Percentiles rank a stretch among this genome's conserved stretches.
Conservation (phyloP, 1,284 basidiomycete species). For the Rugosomyces carneus region DNA sequence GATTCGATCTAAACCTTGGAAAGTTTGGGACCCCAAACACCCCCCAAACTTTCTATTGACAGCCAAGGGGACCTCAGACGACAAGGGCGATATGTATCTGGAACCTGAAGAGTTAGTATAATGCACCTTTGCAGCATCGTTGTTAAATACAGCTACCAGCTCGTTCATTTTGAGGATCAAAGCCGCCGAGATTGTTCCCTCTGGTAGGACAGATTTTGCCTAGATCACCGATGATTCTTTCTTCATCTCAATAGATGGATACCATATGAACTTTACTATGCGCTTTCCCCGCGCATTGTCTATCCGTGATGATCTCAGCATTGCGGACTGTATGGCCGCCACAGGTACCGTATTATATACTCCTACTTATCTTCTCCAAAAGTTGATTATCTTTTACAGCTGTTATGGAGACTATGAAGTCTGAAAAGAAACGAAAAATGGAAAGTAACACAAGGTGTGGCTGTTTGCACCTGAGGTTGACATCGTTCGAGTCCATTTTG, state of each 20-base stretch:
- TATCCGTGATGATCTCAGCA: conserved; percentile 69
- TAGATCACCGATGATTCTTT: not conserved
- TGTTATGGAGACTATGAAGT: conserved; percentile 48
- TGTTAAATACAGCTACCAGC: conserved; percentile 30
- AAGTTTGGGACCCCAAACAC: conserved; percentile 58
- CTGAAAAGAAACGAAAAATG: conserved; percentile 68
- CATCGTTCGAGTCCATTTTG: conserved; percentile 1
- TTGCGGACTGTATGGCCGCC: conserved; percentile 65
- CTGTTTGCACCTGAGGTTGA: not conserved
- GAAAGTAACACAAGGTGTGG: conserved; percentile 48
- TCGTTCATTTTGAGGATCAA: conserved; percentile 88
- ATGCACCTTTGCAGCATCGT: not conserved
- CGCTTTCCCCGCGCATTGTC: conserved; percentile 81
- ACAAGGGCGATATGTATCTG: conserved; percentile 78
- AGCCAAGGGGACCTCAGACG: conserved; percentile 52
- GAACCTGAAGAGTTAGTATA: conserved; percentile 67
- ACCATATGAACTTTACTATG: conserved; percentile 73
- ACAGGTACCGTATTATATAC: conserved; percentile 38
- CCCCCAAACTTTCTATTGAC: conserved; percentile 60
- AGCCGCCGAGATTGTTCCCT: conserved; percentile 77
- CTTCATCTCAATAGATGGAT: conserved; percentile 48
- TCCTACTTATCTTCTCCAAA: not conserved
- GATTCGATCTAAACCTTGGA: conserved; percentile 74
- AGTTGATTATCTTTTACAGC: conserved; percentile 20
- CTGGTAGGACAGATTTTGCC: conserved; percentile 42